Base-by-base conservation (phyloP, 2,329 filamentous ascomycete species). In the Fusarium sp. region DNA sequence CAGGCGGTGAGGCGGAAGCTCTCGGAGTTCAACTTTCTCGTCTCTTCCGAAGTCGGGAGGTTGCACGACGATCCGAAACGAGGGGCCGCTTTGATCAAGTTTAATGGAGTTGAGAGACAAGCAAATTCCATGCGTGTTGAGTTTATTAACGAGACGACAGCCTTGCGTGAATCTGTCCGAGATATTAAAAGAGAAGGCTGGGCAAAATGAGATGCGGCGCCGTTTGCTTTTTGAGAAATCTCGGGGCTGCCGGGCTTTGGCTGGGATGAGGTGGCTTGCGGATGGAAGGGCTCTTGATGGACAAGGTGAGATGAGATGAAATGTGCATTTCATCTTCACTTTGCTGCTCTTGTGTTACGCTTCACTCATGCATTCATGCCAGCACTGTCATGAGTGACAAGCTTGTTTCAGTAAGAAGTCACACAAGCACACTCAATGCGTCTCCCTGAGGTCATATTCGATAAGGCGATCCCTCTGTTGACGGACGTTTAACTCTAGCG, bases 31-130 rank as follows among this genome's bases (percentile, higher is more conserved):
- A 3, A 2, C 36, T 38, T 35, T 20, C 40, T 35, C 17, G 29
- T 49, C 20, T 17, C 58, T 61, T 61, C 42, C 42, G 58, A 49
- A 20, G 46, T 29, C 9, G 24, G 35, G 35, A n/a, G 2, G 16
- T 38, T 57, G 31, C 12, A 44, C 57, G 57, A 44, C 57, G 57
- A 60, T 46, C 57, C 57, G 57, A 60, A 46, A 46, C 27, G 46
- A 29, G 33, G 46, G 24, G 40, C 31, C 14, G 60, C 60, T 22
- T 40, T 62, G 46, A 55, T 62, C n/a, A 55, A 46, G 46, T 29
- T 11, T 14, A 31, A 51, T 51, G 27, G 46, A 27, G 22, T 29
- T 33, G 14, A 7, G 12, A 22, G 38, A 44, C n/a, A 46, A 24
- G 57, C n/a, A 27, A 36, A 29, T 35, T 44, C 38, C 27, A 44